Evolutionary conservation across 257 asterid species (phyloP).

Genomic region (Capsicum baccatum): DNA sequence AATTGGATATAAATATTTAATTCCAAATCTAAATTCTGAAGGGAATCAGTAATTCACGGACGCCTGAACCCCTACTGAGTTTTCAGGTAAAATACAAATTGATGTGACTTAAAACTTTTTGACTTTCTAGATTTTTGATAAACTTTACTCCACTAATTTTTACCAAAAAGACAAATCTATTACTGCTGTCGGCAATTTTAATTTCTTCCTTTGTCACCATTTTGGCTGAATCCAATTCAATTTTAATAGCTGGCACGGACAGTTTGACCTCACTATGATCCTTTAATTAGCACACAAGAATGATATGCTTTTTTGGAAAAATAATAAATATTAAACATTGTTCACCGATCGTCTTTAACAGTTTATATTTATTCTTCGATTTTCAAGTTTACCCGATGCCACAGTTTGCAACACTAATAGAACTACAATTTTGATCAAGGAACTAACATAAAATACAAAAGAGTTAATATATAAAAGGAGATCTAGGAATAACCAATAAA

Average conservation of each 20-base stretch:
- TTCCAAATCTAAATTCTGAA: neutral
- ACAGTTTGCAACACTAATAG: neutral
- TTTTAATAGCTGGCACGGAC: neutral
- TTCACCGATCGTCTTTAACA: neutral
- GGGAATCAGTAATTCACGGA: neutral
- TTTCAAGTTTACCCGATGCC: neutral
- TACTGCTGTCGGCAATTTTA: neutral
- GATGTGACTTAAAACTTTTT: neutral
- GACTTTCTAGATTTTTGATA: constrained; percentile 5
- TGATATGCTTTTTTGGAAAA: neutral
- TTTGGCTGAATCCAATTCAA: neutral
- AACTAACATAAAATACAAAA: too few species aligned
- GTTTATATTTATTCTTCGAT: neutral
- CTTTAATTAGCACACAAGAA: neutral
- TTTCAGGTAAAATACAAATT: constrained; percentile 22
- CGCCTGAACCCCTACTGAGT: neutral
- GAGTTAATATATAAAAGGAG: too few species aligned
- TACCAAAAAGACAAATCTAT: constrained; percentile 10
- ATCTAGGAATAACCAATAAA: too few species aligned
- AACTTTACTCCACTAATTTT: neutral
- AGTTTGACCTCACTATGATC: neutral
- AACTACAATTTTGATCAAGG: too few species aligned
- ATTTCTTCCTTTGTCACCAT: neutral
- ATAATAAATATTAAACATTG: neutral
- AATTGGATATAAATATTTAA: too few species aligned